A percentile compares a stretch with the other conserved stretches of the same genome.
phyloP scores from a whole-genome alignment of 352 stramenopile species.

The Globisporangium yorkense region DNA sequence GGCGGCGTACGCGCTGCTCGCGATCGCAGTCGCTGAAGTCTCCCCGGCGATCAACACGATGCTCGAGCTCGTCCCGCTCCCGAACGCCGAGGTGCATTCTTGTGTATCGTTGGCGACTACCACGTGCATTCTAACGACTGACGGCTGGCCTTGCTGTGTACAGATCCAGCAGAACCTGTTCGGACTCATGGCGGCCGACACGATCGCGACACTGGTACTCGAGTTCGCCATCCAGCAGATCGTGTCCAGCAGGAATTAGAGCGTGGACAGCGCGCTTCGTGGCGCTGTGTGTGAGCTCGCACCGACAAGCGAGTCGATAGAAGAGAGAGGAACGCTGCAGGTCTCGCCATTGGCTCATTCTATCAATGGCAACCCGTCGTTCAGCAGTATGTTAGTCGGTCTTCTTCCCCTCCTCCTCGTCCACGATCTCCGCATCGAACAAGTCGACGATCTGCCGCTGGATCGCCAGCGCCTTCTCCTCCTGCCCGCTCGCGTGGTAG shows the following conservation, averaged over 20 bases:
- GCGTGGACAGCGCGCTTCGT: background rate
- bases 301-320: too few relatives aligned
- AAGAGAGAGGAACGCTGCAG: too few relatives aligned
- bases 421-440: constrained; percentile 42
- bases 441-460: constrained; percentile 80
- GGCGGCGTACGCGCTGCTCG: constrained; percentile 22
- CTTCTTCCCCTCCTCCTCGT: constrained; percentile 9
- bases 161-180: constrained; percentile 40
- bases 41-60: constrained; percentile 23
- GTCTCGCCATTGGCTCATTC: background rate
- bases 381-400: background rate
- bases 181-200: constrained; percentile 50
- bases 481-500: constrained; percentile 67
- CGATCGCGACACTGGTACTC: constrained; percentile 38
- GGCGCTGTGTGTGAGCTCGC: too few relatives aligned
- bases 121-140: background rate
- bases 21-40: constrained; percentile 24
- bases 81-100: constrained; percentile 27
- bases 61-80: constrained; percentile 36
- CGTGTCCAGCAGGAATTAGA: constrained; percentile 3
- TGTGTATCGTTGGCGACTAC: constrained; percentile 18
- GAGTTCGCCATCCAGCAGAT: constrained; percentile 26
- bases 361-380: too few relatives aligned
- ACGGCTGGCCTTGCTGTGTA: constrained; percentile 5
- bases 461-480: constrained; percentile 70